Evolutionary conservation across 495 filamentous ascomycete species (phyloP), one percentile per base, ranked within the genome.

Genomic region (Neurospora tetraspora): DNA sequence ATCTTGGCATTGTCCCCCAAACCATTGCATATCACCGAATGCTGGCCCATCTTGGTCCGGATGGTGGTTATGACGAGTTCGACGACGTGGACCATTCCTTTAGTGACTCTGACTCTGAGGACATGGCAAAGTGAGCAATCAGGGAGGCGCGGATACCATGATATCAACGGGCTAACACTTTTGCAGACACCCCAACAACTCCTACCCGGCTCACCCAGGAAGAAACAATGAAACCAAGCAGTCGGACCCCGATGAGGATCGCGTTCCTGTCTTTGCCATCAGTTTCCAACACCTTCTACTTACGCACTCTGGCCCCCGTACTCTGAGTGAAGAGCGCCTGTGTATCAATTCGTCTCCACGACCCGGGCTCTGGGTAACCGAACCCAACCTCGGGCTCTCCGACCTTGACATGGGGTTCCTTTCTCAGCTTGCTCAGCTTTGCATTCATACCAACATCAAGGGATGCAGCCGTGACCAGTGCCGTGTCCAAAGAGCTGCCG

Each of bases 251-350:
- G 12, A 14, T 5, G 12, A 14, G 4, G 12, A 39, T 4, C 0
- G 0, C 4, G 39, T 40, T 6, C 39, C 14, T 16, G 39, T 40
- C 5, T 40, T 40, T 16, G 14, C 4, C 0, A 40, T 40, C 14
- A 40, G 2, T 0, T 0, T 40, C 39, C 0, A 0, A 1, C 14
- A 40, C 14, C 39, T 0, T 16, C 14, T 40, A 7, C 14, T 40
- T 16, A 16, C 2, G 14, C 39, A 0, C 0, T 14, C 39, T 2
- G 39, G 39, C 5, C 14, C 14, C 39, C 5, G 39, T 40, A 16
- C 39, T 2, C 39, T 40, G 39, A 40, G 39, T 0, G 39, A 40
- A 2, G 39, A 40, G 39, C 39, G 14, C 39, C 39, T 40, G 1
- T 16, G 42, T 20, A 20, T n/a, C 18, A 45, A 45, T 45, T 20